These are phyloP conservation scores for Eustoma russellianum DNA, from an alignment of 257 asterid species.

Conservation along the genomic window DNA sequence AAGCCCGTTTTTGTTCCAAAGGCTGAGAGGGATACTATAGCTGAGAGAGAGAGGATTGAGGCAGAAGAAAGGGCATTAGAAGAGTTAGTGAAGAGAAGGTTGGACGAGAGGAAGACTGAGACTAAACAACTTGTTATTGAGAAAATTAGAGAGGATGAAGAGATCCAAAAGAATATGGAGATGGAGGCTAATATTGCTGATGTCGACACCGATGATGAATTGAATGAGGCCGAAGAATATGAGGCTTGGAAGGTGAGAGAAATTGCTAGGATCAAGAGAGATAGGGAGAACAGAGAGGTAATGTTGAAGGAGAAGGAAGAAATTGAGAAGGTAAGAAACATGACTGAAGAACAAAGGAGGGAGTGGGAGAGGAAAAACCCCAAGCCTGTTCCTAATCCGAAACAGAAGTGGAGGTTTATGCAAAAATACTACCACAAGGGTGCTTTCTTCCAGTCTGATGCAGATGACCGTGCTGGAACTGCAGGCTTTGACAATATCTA, in stretches of 20 bases:
- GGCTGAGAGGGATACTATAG: constrained; percentile 73
- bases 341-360: constrained; percentile 94
- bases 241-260: constrained; percentile 97
- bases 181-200: constrained; percentile 65
- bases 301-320: constrained; percentile 83
- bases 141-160: constrained; percentile 78
- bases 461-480: constrained; percentile 66
- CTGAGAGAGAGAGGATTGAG: constrained; percentile 87
- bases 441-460: constrained; percentile 78
- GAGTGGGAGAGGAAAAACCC: constrained; percentile 99
- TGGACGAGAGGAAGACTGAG: constrained; percentile 73
- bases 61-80: constrained; percentile 76
- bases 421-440: constrained; percentile 96
- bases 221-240: constrained; percentile 86
- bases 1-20: constrained; percentile 81
- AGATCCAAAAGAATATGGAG: constrained; percentile 69
- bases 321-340: constrained; percentile 84
- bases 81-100: constrained; percentile 58
- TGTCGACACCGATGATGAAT: constrained; percentile 88
- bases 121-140: constrained; percentile 73
- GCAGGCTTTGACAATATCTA: constrained; percentile 45
- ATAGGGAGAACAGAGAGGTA: constrained; percentile 77
- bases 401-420: constrained; percentile 85
- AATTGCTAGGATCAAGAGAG: constrained; percentile 94
- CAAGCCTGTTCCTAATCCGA: constrained; percentile 31